Conservation (phyloP, 306 rosid genomes). For the Corylus americana region DNA sequence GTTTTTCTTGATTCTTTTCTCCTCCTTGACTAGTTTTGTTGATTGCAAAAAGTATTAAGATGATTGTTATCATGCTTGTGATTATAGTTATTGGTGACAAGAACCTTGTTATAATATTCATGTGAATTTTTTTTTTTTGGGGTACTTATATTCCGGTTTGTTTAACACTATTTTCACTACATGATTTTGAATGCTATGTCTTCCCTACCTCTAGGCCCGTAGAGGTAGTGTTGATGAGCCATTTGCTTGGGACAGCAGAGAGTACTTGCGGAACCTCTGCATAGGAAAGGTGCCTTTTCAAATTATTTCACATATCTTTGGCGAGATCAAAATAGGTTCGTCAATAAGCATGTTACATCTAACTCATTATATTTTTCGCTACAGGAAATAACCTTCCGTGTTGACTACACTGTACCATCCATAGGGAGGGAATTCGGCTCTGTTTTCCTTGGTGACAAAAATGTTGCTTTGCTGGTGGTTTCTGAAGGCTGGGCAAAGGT, state of each 20-base stretch:
- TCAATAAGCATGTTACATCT: conserved; percentile 6
- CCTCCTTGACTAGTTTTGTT: background rate
- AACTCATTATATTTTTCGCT: conserved; percentile 18
- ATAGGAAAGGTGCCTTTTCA: conserved; percentile 70
- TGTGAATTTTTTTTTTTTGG: background rate
- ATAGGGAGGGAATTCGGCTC: conserved; percentile 90
- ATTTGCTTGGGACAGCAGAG: conserved; percentile 97
- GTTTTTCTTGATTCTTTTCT: background rate
- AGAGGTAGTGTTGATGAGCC: conserved; percentile 89
- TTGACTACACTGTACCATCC: conserved; percentile 81
- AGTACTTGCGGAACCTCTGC: conserved; percentile 81
- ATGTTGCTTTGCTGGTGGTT: conserved; percentile 78
- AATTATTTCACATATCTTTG: conserved; percentile 1
- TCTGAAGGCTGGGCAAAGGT: conserved; percentile 98
- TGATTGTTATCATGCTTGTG: too few relatives aligned
- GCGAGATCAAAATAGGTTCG: conserved; percentile 11
- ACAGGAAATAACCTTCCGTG: conserved; percentile 85
- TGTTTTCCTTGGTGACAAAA: conserved; percentile 78
- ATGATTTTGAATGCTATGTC: background rate
- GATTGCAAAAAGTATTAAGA: too few relatives aligned
- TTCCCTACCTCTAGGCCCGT: conserved; percentile 60
- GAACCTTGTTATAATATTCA: background rate
- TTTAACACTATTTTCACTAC: background rate
- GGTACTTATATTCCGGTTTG: background rate
- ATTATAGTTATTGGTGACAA: too few relatives aligned